A percentile compares a stretch with the other conserved stretches of the same genome.
These are phyloP conservation scores for Russula sp. DNA, from an alignment of 768 basidiomycete species.

Conservation along the genomic window DNA sequence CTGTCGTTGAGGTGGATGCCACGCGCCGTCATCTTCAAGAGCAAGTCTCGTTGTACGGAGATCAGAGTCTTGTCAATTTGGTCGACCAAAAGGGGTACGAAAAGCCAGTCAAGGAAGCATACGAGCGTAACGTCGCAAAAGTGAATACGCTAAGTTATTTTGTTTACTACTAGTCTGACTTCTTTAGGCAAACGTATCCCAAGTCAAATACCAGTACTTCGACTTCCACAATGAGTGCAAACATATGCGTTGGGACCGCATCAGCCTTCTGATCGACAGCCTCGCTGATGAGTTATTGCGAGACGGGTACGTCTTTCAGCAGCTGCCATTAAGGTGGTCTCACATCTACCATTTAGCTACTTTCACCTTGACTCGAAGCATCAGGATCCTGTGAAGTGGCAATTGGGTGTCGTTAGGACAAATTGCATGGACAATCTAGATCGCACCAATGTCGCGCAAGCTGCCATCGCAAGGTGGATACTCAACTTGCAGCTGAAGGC, in stretches of 20 bases:
- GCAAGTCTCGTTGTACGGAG: constrained; percentile 67
- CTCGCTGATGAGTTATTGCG: constrained; percentile 60
- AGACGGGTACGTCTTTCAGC: constrained; percentile 48
- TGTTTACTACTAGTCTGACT: not conserved
- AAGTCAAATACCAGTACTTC: constrained; percentile 87
- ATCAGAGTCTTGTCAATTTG: constrained; percentile 77
- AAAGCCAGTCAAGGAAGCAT: constrained; percentile 90
- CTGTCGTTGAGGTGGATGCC: constrained; percentile 49
- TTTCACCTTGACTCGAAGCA: constrained; percentile 58
- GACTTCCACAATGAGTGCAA: constrained; percentile 97
- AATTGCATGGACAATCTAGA: constrained; percentile 99
- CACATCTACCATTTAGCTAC: constrained; percentile 41
- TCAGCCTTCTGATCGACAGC: constrained; percentile 71
- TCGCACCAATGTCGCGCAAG: constrained; percentile 94
- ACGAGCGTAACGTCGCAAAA: constrained; percentile 68
- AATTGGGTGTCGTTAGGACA: constrained; percentile 77
- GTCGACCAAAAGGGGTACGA: constrained; percentile 93
- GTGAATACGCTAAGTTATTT: constrained; percentile 28
- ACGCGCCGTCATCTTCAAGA: constrained; percentile 68
- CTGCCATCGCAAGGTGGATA: constrained; percentile 80
- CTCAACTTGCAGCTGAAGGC: constrained; percentile 70
- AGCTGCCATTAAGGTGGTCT: not conserved
- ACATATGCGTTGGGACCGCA: constrained; percentile 91
- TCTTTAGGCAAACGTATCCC: constrained; percentile 49
- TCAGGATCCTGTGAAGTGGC: constrained; percentile 45